Evolutionary conservation across 768 basidiomycete species (phyloP).

Genomic region (Leccinum pellstonianum): DNA sequence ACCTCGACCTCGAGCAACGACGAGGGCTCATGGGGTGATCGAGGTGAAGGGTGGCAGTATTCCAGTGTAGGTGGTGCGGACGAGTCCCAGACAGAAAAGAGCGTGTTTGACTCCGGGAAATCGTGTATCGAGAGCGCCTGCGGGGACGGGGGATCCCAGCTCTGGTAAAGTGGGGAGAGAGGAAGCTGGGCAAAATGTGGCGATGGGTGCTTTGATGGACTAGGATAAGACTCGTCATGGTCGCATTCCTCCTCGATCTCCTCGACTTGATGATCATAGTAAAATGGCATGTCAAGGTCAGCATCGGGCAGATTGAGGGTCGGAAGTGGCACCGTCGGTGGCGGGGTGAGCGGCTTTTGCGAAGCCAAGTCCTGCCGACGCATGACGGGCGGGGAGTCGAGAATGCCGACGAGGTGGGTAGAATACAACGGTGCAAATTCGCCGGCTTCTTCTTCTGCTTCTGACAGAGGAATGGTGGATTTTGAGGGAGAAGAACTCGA

Average conservation of each 20-base stretch:
- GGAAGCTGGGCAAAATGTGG: slow-evolving; percentile 18
- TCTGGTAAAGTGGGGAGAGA: slow-evolving; percentile 38
- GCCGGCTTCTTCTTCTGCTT: slow-evolving; percentile 27
- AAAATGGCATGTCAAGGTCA: slow-evolving; percentile 24
- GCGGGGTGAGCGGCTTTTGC: slow-evolving; percentile 41
- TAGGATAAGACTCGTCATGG: slow-evolving; percentile 20
- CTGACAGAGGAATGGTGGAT: slow-evolving; percentile 20
- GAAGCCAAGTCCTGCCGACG: slow-evolving; percentile 29
- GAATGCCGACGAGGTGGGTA: slow-evolving; percentile 31
- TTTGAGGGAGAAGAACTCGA: slow-evolving; percentile 26
- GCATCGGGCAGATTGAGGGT: slow-evolving; percentile 38
- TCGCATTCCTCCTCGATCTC: slow-evolving; percentile 20
- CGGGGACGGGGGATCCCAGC: slow-evolving; percentile 26
- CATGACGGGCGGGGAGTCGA: slow-evolving; percentile 37
- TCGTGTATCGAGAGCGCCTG: slow-evolving; percentile 18
- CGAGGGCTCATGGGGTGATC: slow-evolving; percentile 14
- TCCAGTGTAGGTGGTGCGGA: slow-evolving; percentile 14
- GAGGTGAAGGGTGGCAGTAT: slow-evolving; percentile 14
- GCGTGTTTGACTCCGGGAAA: slow-evolving; percentile 16
- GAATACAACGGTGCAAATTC: slow-evolving; percentile 21
- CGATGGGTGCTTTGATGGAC: slow-evolving; percentile 14
- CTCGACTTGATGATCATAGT: slow-evolving; percentile 17
- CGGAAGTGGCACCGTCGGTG: slow-evolving; percentile 40
- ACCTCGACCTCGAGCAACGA: slow-evolving; percentile 30
- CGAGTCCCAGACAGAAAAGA: slow-evolving; percentile 18